phyloP scores from a whole-genome alignment of 495 filamentous ascomycete genomes.

The Acidiella bohemica region DNA sequence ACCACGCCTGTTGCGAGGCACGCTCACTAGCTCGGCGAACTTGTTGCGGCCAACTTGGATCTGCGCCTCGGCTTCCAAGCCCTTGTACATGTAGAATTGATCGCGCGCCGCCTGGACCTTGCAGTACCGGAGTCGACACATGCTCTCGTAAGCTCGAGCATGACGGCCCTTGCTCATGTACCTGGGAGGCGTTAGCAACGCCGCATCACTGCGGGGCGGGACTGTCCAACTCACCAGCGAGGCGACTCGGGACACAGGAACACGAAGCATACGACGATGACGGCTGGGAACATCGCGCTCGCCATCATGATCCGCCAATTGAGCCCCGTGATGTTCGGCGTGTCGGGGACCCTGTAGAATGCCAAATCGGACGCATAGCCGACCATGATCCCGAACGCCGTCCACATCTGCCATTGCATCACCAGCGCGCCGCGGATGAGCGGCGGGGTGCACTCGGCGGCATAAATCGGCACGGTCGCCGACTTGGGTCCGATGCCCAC shows the following conservation, averaged over 20 bases:
- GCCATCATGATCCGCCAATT: too few species aligned
- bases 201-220: background rate
- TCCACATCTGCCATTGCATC: conserved; percentile 82
- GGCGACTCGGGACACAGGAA: conserved; percentile 64
- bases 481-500: conserved; percentile 48
- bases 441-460: conserved; percentile 41
- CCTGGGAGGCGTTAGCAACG: conserved; percentile 31
- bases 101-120: conserved; percentile 61
- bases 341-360: conserved; percentile 41
- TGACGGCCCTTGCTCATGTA: conserved; percentile 46
- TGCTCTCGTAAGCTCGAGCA: conserved; percentile 35
- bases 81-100: conserved; percentile 59
- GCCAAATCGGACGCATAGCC: conserved; percentile 60
- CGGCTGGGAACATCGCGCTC: conserved; percentile 52
- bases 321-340: too few species aligned
- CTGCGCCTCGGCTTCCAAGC: conserved; percentile 30
- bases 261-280: conserved; percentile 52
- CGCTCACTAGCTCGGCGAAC: conserved; percentile 51
- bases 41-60: conserved; percentile 29
- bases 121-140: conserved; percentile 40
- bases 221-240: conserved; percentile 29
- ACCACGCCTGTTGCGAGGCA: conserved; percentile 54
- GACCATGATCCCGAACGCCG: conserved; percentile 49
- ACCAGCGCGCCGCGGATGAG: conserved; percentile 48
- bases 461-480: conserved; percentile 43